Evolutionary conservation across 73 alveolate genomes (phyloP).

Genomic region (Effrenium voratum): DNA sequence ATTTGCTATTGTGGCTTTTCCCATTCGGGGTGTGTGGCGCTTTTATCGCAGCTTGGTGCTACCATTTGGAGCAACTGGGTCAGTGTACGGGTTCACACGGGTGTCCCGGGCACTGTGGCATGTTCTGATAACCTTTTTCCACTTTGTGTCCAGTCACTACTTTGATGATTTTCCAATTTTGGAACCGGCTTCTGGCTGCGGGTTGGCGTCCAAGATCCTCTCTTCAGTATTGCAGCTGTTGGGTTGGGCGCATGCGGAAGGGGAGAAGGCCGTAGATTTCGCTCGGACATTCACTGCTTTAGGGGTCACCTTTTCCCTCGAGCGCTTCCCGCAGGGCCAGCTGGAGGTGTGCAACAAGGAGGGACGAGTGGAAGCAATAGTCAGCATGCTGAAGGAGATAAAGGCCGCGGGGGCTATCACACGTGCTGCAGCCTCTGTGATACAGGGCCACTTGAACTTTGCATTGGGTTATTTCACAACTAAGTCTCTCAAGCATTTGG

Average conservation of each 20-base stretch:
- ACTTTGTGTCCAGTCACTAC: neutral
- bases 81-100: neutral
- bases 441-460: no score
- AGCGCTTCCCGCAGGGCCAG: neutral
- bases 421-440: no score
- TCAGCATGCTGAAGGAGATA: no score
- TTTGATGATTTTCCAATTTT: neutral
- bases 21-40: neutral
- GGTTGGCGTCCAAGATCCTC: no score
- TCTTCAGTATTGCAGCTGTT: neutral
- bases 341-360: no score
- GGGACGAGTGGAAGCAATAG: no score
- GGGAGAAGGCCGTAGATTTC: neutral
- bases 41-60: neutral
- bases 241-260: neutral
- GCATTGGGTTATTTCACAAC: no score
- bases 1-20: neutral
- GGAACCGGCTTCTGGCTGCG: neutral
- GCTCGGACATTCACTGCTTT: neutral
- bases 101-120: neutral
- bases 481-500: no score
- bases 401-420: no score
- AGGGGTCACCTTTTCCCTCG: neutral
- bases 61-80: constrained; percentile 30
- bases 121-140: neutral